Conservation (phyloP, 371 early-diverging fungal species). For the Circinella umbellata region DNA sequence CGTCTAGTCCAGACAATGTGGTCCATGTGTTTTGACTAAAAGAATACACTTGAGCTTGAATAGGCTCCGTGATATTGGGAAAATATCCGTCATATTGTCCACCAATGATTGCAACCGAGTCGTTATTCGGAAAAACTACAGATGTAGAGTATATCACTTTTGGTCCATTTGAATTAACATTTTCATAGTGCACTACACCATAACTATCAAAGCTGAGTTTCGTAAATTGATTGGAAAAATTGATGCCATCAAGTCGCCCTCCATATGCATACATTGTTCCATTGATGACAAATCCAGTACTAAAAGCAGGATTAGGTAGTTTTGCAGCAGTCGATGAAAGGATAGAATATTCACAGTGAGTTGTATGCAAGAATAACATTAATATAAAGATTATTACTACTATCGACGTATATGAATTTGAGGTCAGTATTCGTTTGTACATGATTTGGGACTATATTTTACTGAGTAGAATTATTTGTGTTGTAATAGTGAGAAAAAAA, state of each 20-base stretch:
- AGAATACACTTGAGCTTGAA: constrained; percentile 6
- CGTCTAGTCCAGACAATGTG: background rate
- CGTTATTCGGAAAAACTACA: constrained; percentile 7
- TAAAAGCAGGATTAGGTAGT: background rate
- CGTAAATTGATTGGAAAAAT: background rate
- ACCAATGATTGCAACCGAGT: constrained; percentile 12
- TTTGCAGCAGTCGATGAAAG: background rate
- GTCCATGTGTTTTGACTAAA: constrained; percentile 13
- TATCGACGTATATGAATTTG: too few species aligned
- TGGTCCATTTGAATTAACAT: background rate
- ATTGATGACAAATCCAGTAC: background rate
- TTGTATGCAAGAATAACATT: too few species aligned
- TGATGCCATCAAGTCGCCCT: background rate
- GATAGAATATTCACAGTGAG: background rate
- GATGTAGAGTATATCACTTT: background rate
- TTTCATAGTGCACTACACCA: background rate
- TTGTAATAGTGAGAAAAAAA: too few species aligned
- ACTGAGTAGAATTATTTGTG: too few species aligned
- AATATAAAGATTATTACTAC: too few species aligned
- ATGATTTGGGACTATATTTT: too few species aligned
- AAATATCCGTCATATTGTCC: background rate
- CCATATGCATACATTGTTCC: constrained; percentile 13
- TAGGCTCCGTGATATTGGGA: background rate
- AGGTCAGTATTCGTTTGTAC: too few species aligned
- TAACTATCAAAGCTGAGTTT: background rate